Base-by-base conservation (phyloP, 192 early-diverging fungal species). In the Phycomyces blakesleeanus region DNA sequence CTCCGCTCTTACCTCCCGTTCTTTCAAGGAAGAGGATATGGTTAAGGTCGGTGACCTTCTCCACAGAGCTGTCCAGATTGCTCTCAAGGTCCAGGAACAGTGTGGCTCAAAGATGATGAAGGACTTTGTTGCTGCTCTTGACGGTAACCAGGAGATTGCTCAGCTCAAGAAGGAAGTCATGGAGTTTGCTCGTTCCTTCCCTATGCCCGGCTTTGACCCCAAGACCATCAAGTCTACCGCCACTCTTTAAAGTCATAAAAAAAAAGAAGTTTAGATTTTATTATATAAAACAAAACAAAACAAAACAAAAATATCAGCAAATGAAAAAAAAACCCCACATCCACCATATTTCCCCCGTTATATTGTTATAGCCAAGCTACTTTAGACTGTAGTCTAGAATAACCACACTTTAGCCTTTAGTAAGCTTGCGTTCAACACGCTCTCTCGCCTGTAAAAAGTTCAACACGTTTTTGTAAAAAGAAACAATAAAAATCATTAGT, bases 1-100 rank as follows among this genome's bases (percentile, higher is more conserved):
- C 2, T 84, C 98, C 38, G 95, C 98, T 21, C 85, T 99, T 73
- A 99, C 98, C 14, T 97, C 94, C 44, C 91, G 98, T 34, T 89
- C 87, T 16, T 89, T 99, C 79, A 98, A 94, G 79, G 95, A 97
- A 83, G 77, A 76, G n/a, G 98, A 99, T 81, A 95, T 98, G 80
- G 92, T 88, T 61, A 82, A 91, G 80, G 91, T 99, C 53, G 98
- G 87, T 72, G 98, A 97, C 63, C 93, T 96, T 78, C 81, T 99
- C 57, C 91, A 99, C 82, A 91, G 90, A 73, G 92, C 89, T 59
- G 93, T 92, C 25, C 88, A 94, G 82, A 87, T 99, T 55, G 91
- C 96, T 10, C 49, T 87, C 22, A 81, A 81, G 75, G 86, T 97
- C 59, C 98, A 99, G 83, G 76, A 78, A 27, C 81, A 83, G 76